phyloP scores from a whole-genome alignment of 2,329 filamentous ascomycete species.

The Fusarium clavum region DNA sequence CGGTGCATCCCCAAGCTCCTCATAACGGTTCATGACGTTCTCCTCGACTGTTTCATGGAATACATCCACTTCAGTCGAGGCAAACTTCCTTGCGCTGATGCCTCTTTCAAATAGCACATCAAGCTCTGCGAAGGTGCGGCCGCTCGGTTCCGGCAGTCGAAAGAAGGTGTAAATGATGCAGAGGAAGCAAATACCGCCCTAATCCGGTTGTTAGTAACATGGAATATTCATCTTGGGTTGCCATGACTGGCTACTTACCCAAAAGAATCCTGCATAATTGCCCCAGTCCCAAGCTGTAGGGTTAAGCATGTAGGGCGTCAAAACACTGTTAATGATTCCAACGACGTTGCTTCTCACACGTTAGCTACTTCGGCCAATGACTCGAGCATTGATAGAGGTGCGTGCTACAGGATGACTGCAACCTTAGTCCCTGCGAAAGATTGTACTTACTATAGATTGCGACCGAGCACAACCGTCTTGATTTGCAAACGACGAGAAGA shows the following conservation, averaged over 20 bases:
- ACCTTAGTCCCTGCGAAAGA: not conserved
- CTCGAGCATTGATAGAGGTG: not conserved
- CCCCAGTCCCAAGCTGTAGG: constrained; percentile 87
- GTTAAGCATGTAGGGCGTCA: constrained; percentile 95
- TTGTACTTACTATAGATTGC: constrained; percentile 74
- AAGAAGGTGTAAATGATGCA: constrained; percentile 79
- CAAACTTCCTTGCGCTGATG: constrained; percentile 79
- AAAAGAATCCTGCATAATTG: constrained; percentile 90
- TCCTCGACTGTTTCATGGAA: constrained; percentile 64
- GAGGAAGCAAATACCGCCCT: constrained; percentile 80
- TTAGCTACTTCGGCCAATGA: constrained; percentile 26
- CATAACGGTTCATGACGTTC: constrained; percentile 62
- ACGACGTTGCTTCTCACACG: constrained; percentile 72
- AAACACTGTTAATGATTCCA: constrained; percentile 81
- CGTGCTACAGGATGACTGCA: not conserved
- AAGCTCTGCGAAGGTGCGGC: constrained; percentile 86
- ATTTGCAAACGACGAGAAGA: constrained; percentile 86
- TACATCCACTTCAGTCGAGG: constrained; percentile 66
- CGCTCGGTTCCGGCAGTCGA: constrained; percentile 76
- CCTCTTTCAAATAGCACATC: constrained; percentile 84
- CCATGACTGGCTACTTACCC: constrained; percentile 60
- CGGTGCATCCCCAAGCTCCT: constrained; percentile 49
- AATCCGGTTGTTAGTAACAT: constrained; percentile 27
- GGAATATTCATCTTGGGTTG: not conserved
- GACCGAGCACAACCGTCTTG: constrained; percentile 89